These are phyloP conservation scores for Xylaria grammica DNA, from an alignment of 495 filamentous ascomycete species.

Conservation along the genomic window DNA sequence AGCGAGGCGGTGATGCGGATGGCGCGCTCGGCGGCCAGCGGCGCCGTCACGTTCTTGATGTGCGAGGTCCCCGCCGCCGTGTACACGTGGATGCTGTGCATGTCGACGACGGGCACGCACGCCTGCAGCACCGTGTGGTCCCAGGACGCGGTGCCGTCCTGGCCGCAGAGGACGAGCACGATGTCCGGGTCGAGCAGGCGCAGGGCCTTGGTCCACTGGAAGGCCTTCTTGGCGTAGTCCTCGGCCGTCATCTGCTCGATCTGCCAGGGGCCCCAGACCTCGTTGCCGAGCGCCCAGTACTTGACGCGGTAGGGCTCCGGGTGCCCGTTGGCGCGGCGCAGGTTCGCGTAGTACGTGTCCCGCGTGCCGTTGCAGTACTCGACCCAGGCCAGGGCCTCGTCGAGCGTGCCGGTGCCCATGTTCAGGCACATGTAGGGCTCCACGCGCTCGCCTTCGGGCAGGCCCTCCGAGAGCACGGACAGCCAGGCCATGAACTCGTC, in stretches of 20 bases:
- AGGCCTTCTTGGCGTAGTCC: constrained; percentile 75
- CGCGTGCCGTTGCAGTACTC: constrained; percentile 79
- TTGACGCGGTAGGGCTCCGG: constrained; percentile 73
- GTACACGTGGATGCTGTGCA: constrained; percentile 73
- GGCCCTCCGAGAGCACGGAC: constrained; percentile 57
- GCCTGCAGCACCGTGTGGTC: constrained; percentile 73
- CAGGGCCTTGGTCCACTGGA: constrained; percentile 82
- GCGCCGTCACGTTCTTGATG: constrained; percentile 67
- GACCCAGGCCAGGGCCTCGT: constrained; percentile 77
- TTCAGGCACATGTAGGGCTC: constrained; percentile 80
- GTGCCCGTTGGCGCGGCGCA: constrained; percentile 72
- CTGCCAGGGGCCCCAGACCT: constrained; percentile 81
- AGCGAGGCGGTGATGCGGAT: constrained; percentile 71
- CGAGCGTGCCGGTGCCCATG: constrained; percentile 74
- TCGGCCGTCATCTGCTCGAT: constrained; percentile 75
- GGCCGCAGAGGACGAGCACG: constrained; percentile 71
- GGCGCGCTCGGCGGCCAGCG: constrained; percentile 71
- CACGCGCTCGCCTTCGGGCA: constrained; percentile 40
- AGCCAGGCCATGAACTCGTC: constrained; percentile 87
- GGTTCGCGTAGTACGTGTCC: constrained; percentile 79
- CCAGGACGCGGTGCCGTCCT: constrained; percentile 70
- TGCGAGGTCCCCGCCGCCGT: constrained; percentile 56
- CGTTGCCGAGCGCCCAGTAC: constrained; percentile 71
- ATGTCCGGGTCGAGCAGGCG: constrained; percentile 74
- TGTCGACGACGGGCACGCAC: constrained; percentile 70